Conservation (phyloP, 768 basidiomycete species). For the Pleurotus salmoneostramineus region DNA sequence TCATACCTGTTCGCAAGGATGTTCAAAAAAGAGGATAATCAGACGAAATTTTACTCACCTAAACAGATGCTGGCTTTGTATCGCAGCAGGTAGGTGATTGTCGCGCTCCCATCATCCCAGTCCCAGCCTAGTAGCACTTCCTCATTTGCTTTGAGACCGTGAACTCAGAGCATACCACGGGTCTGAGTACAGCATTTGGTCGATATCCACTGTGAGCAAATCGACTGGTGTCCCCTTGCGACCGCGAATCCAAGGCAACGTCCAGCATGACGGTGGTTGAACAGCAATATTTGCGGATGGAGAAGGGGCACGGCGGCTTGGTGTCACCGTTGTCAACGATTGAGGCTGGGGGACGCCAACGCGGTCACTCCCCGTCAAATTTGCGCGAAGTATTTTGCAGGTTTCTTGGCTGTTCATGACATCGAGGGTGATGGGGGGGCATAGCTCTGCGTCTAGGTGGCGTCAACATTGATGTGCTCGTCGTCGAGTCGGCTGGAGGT, state of each 20-base stretch:
- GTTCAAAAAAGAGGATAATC: conserved; percentile 3
- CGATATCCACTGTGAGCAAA: conserved; percentile 65
- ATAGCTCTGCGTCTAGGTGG: conserved; percentile 41
- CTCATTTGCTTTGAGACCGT: conserved; percentile 61
- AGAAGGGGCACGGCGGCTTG: conserved; percentile 13
- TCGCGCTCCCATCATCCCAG: conserved; percentile 92
- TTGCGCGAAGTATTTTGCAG: conserved; percentile 49
- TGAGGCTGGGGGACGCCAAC: conserved; percentile 19
- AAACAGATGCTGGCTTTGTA: conserved; percentile 53
- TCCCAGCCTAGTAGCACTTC: conserved; percentile 95
- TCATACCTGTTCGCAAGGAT: conserved; percentile 1
- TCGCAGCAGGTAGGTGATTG: conserved; percentile 68
- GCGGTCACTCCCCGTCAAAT: conserved; percentile 71
- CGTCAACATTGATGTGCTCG: conserved; percentile 46
- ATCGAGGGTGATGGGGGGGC: conserved; percentile 43
- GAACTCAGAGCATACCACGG: conserved; percentile 36
- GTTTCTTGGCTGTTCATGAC: conserved; percentile 37
- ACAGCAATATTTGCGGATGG: conserved; percentile 34
- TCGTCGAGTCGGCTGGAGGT: conserved; percentile 30
- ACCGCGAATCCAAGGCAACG: conserved; percentile 76
- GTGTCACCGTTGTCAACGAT: conserved; percentile 17
- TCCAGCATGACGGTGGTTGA: conserved; percentile 59
- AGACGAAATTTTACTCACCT: conserved; percentile 39
- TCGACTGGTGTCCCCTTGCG: conserved; percentile 56
- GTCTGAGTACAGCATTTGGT: conserved; percentile 62